Conservation (phyloP, 345 rosid species). For the Chamaenerion angustifolium region DNA sequence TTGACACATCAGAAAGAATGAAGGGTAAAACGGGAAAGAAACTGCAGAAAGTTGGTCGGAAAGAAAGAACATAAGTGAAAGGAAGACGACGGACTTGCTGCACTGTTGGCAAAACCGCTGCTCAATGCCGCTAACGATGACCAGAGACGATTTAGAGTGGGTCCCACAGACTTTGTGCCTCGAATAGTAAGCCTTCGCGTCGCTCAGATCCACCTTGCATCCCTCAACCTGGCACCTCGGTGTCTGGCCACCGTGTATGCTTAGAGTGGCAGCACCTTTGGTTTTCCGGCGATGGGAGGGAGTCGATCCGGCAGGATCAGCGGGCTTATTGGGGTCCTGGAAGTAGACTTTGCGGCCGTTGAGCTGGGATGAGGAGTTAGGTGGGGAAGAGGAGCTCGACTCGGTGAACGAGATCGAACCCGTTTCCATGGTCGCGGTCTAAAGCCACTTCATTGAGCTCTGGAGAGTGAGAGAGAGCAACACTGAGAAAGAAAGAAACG, state of each 20-base stretch:
- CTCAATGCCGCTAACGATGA: slow-evolving; percentile 62
- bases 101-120: slow-evolving; percentile 99
- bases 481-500: not conserved
- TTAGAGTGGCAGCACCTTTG: slow-evolving; percentile 9
- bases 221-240: slow-evolving; percentile 97
- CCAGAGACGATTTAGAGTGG: slow-evolving; percentile 76
- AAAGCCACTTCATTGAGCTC: slow-evolving; percentile 4
- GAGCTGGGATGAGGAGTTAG: slow-evolving; percentile 42
- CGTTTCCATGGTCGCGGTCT: slow-evolving; percentile 36
- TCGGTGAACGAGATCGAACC: slow-evolving; percentile 46
- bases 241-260: slow-evolving; percentile 34
- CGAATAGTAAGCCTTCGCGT: slow-evolving; percentile 78
- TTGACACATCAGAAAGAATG: no score
- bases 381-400: slow-evolving; percentile 31
- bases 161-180: slow-evolving; percentile 83
- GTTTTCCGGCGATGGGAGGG: slow-evolving; percentile 17
- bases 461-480: slow-evolving; percentile 1
- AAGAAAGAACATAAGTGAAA: not conserved
- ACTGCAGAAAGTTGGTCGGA: not conserved
- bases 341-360: slow-evolving; percentile 70
- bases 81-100: slow-evolving; percentile 49
- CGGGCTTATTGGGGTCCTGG: slow-evolving; percentile 40
- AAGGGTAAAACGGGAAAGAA: not conserved
- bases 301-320: slow-evolving; percentile 6
- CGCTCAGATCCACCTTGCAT: slow-evolving; percentile 84